Percentiles rank a stretch among this genome's conserved stretches.
phyloP scores from a whole-genome alignment of 257 asterid species.

The Solanum neorickii region DNA sequence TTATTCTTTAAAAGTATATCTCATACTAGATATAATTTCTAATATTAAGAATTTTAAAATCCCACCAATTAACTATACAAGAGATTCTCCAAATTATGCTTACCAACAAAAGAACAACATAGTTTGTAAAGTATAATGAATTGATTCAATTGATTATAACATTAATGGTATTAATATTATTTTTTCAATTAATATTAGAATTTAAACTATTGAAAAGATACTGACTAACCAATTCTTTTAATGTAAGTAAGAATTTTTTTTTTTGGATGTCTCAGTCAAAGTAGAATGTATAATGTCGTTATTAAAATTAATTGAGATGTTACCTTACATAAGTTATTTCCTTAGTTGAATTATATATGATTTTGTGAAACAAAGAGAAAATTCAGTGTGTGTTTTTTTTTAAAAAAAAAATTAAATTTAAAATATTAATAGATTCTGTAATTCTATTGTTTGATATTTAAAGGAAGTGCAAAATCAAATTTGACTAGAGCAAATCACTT shows the following conservation, averaged over 20 bases:
- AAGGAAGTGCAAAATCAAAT: not conserved
- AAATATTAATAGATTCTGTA: not conserved
- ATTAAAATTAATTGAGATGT: not conserved
- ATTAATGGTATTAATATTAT: not conserved
- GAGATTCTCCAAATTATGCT: not conserved
- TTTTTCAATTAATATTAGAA: not conserved
- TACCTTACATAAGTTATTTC: not conserved
- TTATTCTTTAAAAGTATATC: not conserved
- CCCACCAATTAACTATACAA: not conserved
- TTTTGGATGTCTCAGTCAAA: not conserved
- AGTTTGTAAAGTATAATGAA: not conserved
- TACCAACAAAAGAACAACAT: not conserved
- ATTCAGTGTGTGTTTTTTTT: not conserved
- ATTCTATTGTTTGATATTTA: not conserved
- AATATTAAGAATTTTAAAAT: not conserved
- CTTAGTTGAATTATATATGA: not conserved
- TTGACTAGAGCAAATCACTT: not conserved
- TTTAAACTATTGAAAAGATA: not conserved
- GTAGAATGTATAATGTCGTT: not conserved
- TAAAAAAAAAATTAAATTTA: not conserved
- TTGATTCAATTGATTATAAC: not conserved
- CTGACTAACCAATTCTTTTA: not conserved
- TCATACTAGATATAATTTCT: not conserved
- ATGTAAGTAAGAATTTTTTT: not conserved
- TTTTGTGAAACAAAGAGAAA: not conserved